Evolutionary conservation across 331 rosid genomes (phyloP).

Genomic region (Pyracantha coccinea): DNA sequence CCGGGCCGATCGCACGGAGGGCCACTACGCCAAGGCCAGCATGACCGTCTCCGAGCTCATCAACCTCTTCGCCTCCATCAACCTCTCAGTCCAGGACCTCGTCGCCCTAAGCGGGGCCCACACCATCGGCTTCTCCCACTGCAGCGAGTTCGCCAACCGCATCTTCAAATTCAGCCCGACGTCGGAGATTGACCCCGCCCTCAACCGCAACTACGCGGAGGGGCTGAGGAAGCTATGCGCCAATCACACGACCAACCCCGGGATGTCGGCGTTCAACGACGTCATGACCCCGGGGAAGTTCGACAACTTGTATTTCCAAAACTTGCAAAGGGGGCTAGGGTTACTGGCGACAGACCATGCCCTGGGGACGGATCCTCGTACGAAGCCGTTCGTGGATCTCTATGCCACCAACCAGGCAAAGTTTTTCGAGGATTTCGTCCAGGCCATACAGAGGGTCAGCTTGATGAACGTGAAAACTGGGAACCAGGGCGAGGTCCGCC

Average conservation of each 20-base stretch:
- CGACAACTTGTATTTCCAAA: slow-evolving; percentile 34
- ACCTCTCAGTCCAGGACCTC: slow-evolving; percentile 25
- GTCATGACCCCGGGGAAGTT: slow-evolving; percentile 42
- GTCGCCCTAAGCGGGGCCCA: slow-evolving; percentile 36
- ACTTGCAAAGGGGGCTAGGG: slow-evolving; percentile 29
- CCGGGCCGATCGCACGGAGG: not conserved
- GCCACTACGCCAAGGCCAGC: slow-evolving; percentile 16
- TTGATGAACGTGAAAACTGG: slow-evolving; percentile 20
- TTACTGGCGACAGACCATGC: slow-evolving; percentile 21
- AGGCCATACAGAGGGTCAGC: slow-evolving; percentile 24
- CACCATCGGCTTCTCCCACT: slow-evolving; percentile 47
- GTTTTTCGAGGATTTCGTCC: slow-evolving; percentile 36
- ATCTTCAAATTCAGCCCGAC: slow-evolving; percentile 27
- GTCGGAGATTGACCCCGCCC: slow-evolving; percentile 20
- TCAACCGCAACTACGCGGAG: slow-evolving; percentile 2
- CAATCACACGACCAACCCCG: slow-evolving; percentile 18
- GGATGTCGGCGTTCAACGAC: slow-evolving; percentile 37
- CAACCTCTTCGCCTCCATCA: slow-evolving; percentile 13
- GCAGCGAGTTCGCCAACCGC: slow-evolving; percentile 30
- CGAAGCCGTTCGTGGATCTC: slow-evolving; percentile 23
- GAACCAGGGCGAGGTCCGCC: slow-evolving; percentile 29
- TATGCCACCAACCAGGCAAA: slow-evolving; percentile 22
- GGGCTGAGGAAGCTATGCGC: slow-evolving; percentile 32
- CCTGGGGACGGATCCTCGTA: slow-evolving; percentile 7
- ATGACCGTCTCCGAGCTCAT: slow-evolving; percentile 29